Base-by-base conservation (phyloP, 1,284 basidiomycete species). In the Ceratobasidium sp. region DNA sequence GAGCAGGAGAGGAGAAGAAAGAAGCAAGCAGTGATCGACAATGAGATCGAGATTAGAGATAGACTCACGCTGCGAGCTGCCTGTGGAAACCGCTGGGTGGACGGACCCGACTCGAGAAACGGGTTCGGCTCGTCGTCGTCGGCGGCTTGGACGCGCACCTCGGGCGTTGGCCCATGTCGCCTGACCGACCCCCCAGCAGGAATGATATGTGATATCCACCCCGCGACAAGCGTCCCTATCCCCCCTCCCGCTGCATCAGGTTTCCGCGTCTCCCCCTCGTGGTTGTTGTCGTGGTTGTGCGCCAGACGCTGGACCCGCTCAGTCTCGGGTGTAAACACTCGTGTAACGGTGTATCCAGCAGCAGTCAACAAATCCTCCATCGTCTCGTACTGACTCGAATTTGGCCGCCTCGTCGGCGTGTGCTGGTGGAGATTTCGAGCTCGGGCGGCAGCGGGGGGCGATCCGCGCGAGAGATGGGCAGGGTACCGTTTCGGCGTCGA, bases 311-410 rank as follows among this genome's bases (percentile, higher is more conserved):
- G 80, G 6, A 79, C 76, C 61, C 88, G 86, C 77, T 94, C 92
- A 0, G 85, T 84, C 81, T 95, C 92, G 6, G 94, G 93, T 0
- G 94, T 94, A 79, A 93, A 92, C 19, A 96, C 86, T 39, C 94
- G 86, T 0, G 93, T 95, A 80, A 95, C 94, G 81, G 93, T 94
- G 85, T 95, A 95, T 2, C 94, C 94, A 0, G 93, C 93, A 80
- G 94, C 91, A 69, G 88, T 85, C 27, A 96, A 84, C 19, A 96
- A 85, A 81, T 95, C 92, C 78, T 94, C 94, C 34, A 96, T 85
- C 4, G 89, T 86, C 76, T 94, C 92, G 78, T 93, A 94, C 13
- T 89, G 91, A 76, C 86, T 87, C 1, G 91, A 92, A n/a, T 86
- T 92, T 1, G 63, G 46, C 16, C 46, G n/a, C n/a, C n/a, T n/a